phyloP scores from a whole-genome alignment of 257 asterid species.

The Scutellaria galericulata region DNA sequence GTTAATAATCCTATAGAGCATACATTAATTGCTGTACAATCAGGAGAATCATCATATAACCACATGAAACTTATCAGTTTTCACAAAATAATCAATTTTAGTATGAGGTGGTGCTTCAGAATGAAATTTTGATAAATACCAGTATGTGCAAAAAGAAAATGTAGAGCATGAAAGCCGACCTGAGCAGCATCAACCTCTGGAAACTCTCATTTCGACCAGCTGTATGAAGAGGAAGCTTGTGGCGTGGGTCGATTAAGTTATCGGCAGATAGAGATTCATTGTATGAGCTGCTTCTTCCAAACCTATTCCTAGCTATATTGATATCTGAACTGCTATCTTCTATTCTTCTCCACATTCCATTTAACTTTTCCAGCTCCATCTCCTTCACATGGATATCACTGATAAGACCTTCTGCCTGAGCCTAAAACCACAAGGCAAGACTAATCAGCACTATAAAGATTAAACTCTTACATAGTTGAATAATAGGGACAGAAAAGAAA shows the following conservation, averaged over 20 bases:
- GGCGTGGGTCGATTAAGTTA: constrained; percentile 54
- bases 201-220: constrained; percentile 64
- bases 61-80: constrained; percentile 12
- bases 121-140: constrained; percentile 87
- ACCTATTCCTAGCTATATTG: constrained; percentile 67
- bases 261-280: constrained; percentile 54
- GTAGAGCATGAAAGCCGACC: constrained; percentile 81
- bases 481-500: background rate
- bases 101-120: constrained; percentile 38
- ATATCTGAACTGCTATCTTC: constrained; percentile 58
- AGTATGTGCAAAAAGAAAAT: constrained; percentile 75
- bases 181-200: constrained; percentile 81
- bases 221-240: constrained; percentile 62
- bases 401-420: constrained; percentile 83
- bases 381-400: constrained; percentile 70
- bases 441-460: background rate
- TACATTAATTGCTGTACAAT: constrained; percentile 38
- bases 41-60: background rate
- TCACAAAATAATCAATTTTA: constrained; percentile 25
- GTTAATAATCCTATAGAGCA: constrained; percentile 17
- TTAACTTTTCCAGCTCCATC: constrained; percentile 78
- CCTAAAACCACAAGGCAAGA: constrained; percentile 48
- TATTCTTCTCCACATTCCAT: constrained; percentile 60
- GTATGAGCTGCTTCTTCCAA: constrained; percentile 58
- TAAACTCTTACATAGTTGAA: background rate